These are phyloP conservation scores for Cyberlindnera misumaiensis DNA, from an alignment of 805 yeast species.

Conservation along the genomic window DNA sequence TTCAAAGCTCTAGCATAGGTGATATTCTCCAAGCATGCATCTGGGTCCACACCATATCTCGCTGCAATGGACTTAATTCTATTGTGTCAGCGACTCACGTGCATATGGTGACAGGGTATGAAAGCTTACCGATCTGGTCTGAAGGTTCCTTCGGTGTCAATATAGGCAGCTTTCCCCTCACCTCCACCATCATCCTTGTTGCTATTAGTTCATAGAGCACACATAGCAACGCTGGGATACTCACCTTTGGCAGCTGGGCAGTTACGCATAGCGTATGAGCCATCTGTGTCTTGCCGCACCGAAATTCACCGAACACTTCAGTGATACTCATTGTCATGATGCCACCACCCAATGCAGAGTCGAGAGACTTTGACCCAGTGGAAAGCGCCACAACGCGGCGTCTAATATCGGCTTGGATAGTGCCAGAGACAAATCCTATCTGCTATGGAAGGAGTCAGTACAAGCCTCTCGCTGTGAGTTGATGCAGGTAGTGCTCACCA, in stretches of 20 bases:
- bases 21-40: conserved; percentile 61
- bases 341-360: conserved; percentile 68
- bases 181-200: conserved; percentile 57
- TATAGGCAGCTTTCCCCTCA: conserved; percentile 73
- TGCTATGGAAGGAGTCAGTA: conserved; percentile 25
- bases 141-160: conserved; percentile 79
- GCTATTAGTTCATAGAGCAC: neutral
- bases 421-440: conserved; percentile 69
- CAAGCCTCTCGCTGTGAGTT: no score
- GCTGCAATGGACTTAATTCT: conserved; percentile 58
- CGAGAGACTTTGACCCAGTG: conserved; percentile 67
- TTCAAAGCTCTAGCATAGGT: conserved; percentile 72
- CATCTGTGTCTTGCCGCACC: conserved; percentile 79
- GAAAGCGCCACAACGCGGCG: conserved; percentile 58
- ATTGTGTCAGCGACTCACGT: neutral
- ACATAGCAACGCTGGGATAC: conserved; percentile 7
- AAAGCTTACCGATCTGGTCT: conserved; percentile 45
- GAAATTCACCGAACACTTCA: conserved; percentile 73
- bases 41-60: conserved; percentile 62
- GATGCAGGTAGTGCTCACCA: conserved; percentile 20
- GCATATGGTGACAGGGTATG: neutral
- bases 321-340: conserved; percentile 71
- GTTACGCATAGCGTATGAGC: conserved; percentile 77
- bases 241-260: conserved; percentile 53
- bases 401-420: conserved; percentile 58